Conservation (phyloP, 768 basidiomycete genomes). For the Xerocomellus amylosporus region DNA sequence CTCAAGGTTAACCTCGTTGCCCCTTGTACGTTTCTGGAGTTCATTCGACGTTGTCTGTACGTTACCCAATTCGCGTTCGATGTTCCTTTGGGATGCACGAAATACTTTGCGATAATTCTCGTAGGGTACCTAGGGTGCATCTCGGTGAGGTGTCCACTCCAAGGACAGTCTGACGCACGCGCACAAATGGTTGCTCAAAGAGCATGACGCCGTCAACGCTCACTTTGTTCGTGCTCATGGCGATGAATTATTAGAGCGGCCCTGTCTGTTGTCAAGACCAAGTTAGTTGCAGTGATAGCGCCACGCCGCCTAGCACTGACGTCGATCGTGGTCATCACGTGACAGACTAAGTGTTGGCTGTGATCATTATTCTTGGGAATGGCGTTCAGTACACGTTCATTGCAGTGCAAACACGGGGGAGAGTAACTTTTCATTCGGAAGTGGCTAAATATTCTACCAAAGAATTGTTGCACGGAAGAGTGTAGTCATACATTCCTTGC, state of each 20-base stretch:
- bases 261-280: conserved; percentile 9
- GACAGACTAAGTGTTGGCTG: conserved; percentile 4
- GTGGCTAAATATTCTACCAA: conserved; percentile 6
- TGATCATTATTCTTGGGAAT: neutral
- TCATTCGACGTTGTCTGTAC: conserved; percentile 59
- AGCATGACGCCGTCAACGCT: conserved; percentile 73
- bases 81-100: conserved; percentile 72
- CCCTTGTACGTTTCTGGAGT: conserved; percentile 46
- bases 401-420: conserved; percentile 12
- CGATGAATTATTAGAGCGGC: conserved; percentile 1
- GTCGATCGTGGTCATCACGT: conserved; percentile 27
- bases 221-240: conserved; percentile 46
- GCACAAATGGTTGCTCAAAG: conserved; percentile 81
- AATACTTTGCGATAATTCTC: conserved; percentile 90
- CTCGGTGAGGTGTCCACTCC: conserved; percentile 9
- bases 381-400: conserved; percentile 13
- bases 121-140: conserved; percentile 66
- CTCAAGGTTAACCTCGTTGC: conserved; percentile 40
- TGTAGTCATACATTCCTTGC: conserved; percentile 14
- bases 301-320: neutral
- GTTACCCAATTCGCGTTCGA: conserved; percentile 73
- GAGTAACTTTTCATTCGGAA: conserved; percentile 8
- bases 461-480: neutral
- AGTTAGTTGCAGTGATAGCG: neutral
- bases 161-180: conserved; percentile 42